These are phyloP conservation scores for Aspergillus viridinutans DNA, from an alignment of 2,329 filamentous ascomycete species.

Conservation along the genomic window DNA sequence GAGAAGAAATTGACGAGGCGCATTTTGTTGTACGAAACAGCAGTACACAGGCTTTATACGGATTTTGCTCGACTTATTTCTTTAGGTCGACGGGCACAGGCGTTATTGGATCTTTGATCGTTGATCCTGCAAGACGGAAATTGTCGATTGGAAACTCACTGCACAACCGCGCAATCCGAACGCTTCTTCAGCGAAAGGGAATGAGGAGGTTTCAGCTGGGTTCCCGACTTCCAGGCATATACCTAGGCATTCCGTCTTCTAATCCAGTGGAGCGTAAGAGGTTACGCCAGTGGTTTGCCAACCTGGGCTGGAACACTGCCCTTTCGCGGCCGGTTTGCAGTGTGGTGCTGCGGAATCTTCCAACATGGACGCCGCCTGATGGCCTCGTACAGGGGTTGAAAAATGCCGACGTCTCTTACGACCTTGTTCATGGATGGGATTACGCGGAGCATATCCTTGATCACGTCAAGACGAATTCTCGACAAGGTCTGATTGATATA, in stretches of 20 bases:
- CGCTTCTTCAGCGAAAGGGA: constrained; percentile 65
- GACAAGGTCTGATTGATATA: constrained; percentile 73
- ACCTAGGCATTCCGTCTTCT: constrained; percentile 73
- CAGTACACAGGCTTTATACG: constrained; percentile 84
- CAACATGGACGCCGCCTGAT: constrained; percentile 69
- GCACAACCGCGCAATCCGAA: constrained; percentile 77
- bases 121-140: constrained; percentile 80
- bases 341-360: constrained; percentile 69
- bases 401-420: constrained; percentile 70
- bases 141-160: constrained; percentile 87
- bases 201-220: constrained; percentile 80
- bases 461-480: constrained; percentile 68
- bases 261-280: constrained; percentile 58
- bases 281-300: constrained; percentile 78
- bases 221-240: constrained; percentile 75
- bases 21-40: constrained; percentile 94
- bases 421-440: constrained; percentile 75
- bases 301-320: constrained; percentile 77
- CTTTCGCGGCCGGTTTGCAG: constrained; percentile 62
- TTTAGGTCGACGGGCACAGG: constrained; percentile 66
- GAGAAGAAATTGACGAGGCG: constrained; percentile 67
- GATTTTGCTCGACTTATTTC: constrained; percentile 87
- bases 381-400: constrained; percentile 71
- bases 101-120: constrained; percentile 80
- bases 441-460: constrained; percentile 69